These are phyloP conservation scores for Syzygium aromaticum DNA, from an alignment of 345 rosid genomes.

Conservation along the genomic window DNA sequence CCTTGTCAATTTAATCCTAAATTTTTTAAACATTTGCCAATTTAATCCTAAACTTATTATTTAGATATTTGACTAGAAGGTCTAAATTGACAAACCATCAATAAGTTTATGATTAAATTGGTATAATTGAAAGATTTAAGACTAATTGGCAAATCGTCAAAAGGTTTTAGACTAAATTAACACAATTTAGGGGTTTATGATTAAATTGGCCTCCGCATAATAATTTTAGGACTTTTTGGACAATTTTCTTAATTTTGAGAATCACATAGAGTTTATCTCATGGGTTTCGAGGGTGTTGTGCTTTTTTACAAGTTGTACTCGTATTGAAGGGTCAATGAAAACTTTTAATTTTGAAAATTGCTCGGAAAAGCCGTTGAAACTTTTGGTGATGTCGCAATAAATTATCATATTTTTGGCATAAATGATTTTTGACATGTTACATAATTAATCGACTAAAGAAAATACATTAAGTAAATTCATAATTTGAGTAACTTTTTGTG, in stretches of 20 bases:
- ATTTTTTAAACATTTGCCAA: too few species aligned
- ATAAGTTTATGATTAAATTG: not conserved
- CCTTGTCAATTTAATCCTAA: too few species aligned
- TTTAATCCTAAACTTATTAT: too few species aligned
- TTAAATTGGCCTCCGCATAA: not conserved
- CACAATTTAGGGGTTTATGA: not conserved
- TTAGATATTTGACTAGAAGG: not conserved
- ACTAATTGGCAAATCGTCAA: too few species aligned
- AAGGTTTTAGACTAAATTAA: not conserved
- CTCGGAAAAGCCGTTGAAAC: too few species aligned
- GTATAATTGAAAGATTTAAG: not conserved
- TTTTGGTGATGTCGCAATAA: too few species aligned
- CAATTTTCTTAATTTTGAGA: not conserved
- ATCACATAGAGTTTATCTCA: too few species aligned
- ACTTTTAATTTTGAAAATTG: too few species aligned
- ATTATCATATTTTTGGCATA: not conserved
- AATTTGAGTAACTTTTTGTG: not conserved
- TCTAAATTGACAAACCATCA: not conserved
- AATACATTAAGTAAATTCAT: not conserved
- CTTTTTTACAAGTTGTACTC: too few species aligned
- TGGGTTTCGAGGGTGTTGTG: too few species aligned
- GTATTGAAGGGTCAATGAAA: too few species aligned
- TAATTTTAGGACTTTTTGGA: not conserved
- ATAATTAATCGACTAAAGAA: not conserved
- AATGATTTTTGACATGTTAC: not conserved